These are phyloP conservation scores for Nicotiana sylvestris DNA, from an alignment of 257 asterid species.

Conservation along the genomic window DNA sequence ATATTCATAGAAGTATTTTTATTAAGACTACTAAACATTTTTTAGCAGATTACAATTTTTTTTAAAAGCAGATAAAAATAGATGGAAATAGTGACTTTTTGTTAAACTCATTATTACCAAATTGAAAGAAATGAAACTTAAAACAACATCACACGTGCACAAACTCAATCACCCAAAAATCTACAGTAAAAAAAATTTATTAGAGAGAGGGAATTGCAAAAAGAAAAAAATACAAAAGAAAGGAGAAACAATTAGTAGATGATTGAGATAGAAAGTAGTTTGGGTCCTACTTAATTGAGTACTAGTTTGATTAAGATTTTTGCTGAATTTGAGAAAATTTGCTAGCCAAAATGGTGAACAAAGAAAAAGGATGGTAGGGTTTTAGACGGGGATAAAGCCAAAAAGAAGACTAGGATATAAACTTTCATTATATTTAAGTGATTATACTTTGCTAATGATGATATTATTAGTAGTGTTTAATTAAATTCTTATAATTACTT, in stretches of 20 bases:
- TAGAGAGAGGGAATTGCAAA: constrained; percentile 15
- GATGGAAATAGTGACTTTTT: neutral
- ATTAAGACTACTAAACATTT: no score
- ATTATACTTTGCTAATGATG: constrained; percentile 16
- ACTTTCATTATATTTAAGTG: neutral
- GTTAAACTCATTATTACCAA: neutral
- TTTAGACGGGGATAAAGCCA: constrained; percentile 11
- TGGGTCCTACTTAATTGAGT: constrained; percentile 16
- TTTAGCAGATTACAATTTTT: neutral
- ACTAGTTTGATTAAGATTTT: constrained; percentile 1
- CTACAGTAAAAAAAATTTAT: constrained; percentile 10
- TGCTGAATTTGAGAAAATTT: constrained; percentile 39
- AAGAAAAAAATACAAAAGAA: neutral
- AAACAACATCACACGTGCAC: constrained; percentile 36
- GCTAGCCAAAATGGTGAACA: constrained; percentile 26
- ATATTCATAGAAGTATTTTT: no score
- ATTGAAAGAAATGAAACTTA: constrained; percentile 10
- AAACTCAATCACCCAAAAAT: constrained; percentile 11
- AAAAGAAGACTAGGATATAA: neutral
- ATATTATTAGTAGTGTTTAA: constrained; percentile 18
- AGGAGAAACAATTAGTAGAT: neutral
- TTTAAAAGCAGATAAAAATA: neutral
- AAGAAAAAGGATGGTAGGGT: neutral
- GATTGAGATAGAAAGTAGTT: neutral
- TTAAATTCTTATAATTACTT: constrained; percentile 21